Evolutionary conservation across 2,329 filamentous ascomycete genomes (phyloP).

Genomic region (Zymoseptoria ardabiliae): DNA sequence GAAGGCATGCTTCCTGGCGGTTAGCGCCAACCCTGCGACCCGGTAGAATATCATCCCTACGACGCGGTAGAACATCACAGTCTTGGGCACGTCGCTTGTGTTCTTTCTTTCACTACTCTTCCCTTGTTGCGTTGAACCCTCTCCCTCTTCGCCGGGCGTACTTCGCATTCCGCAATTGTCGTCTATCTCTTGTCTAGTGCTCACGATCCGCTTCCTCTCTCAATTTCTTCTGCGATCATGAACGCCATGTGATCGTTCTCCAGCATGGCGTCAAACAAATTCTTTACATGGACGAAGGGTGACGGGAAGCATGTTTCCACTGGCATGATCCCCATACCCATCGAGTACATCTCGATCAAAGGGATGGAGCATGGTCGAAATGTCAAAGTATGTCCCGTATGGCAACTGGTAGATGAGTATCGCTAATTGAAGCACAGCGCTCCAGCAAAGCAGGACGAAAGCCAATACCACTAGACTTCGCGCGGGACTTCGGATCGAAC

Average conservation of each 20-base stretch:
- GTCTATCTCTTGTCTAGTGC: too few relatives aligned
- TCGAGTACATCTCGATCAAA: constrained; percentile 24
- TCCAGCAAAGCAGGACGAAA: constrained; percentile 18
- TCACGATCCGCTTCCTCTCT: neutral
- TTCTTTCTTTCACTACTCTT: neutral
- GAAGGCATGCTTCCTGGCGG: neutral
- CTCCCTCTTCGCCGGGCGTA: neutral
- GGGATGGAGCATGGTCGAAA: constrained; percentile 18
- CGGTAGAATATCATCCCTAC: too few relatives aligned
- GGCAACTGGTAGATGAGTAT: neutral
- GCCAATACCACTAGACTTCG: constrained; percentile 22
- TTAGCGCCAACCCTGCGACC: neutral
- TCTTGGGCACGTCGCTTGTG: neutral
- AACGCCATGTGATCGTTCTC: constrained; percentile 3
- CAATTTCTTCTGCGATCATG: neutral
- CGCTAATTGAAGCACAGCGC: constrained; percentile 7
- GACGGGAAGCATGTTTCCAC: constrained; percentile 30
- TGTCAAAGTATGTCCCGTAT: constrained; percentile 12
- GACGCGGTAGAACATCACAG: neutral
- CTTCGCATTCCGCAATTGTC: neutral
- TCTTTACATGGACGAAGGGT: constrained; percentile 40
- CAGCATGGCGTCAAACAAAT: constrained; percentile 33
- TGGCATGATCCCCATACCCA: constrained; percentile 33
- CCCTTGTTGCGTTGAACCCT: neutral
- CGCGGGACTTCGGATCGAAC: constrained; percentile 2